Conservation (phyloP, 768 basidiomycete species). For the Serendipita sp. region DNA sequence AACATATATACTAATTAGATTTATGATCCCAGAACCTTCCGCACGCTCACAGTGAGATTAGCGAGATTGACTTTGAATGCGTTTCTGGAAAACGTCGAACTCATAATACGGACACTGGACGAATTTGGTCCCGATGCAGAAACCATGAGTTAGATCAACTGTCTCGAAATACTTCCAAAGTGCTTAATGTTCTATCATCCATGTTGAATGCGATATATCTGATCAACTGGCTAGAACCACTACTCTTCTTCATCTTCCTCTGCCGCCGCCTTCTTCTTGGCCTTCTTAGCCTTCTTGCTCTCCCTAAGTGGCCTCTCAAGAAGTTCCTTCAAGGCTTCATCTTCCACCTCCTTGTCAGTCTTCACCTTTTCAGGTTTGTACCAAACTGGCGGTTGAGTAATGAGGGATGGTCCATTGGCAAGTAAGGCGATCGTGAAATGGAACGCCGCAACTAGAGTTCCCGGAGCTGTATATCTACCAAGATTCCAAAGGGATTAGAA, state of each 20-base stretch:
- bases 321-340: slow-evolving; percentile 68
- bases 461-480: slow-evolving; percentile 57
- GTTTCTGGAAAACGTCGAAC: slow-evolving; percentile 78
- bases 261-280: slow-evolving; percentile 43
- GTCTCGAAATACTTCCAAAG: neutral
- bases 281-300: slow-evolving; percentile 87
- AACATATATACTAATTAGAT: neutral
- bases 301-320: slow-evolving; percentile 69
- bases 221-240: slow-evolving; percentile 4
- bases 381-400: slow-evolving; percentile 83
- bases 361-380: slow-evolving; percentile 85
- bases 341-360: slow-evolving; percentile 76
- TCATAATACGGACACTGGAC: slow-evolving; percentile 66
- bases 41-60: slow-evolving; percentile 68
- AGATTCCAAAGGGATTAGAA: neutral
- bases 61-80: slow-evolving; percentile 71
- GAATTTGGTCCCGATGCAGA: slow-evolving; percentile 60
- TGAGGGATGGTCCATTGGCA: slow-evolving; percentile 70
- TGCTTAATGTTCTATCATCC: neutral
- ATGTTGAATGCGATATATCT: neutral
- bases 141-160: neutral
- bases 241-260: slow-evolving; percentile 22
- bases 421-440: slow-evolving; percentile 94
- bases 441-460: slow-evolving; percentile 83
- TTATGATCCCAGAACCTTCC: slow-evolving; percentile 37